Base-by-base conservation (phyloP, 805 yeast species). In the Martiniozyma abietophila region DNA sequence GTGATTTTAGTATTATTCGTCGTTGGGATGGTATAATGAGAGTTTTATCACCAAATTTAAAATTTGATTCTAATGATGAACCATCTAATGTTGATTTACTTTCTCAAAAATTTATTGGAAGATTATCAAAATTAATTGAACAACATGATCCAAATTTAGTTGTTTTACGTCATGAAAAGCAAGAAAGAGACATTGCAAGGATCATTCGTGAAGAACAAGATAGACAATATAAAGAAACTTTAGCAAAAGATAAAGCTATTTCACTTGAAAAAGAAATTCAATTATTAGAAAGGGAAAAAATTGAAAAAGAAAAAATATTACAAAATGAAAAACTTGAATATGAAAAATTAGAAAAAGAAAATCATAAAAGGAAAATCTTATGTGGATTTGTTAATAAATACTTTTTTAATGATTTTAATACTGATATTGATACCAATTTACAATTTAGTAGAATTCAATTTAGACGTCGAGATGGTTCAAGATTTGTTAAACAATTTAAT, bases 161-260 rank as follows among this genome's bases (percentile, higher is more conserved):
- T 1, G 59, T 71, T 5, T 80, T 77, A 33, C 62, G 80, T 40
- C 55, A 62, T 5, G 89, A 80, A 47, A 67, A 68, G 32, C 66
- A 74, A 37, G 83, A 80, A 39, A 58, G 74, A 32, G 71, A 69
- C 28, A 54, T 68, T 41, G 65, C 77, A 23, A 73, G 85, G 47
- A 58, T 69, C 19, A 57, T 81, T 14, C 67, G 74, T 43, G 68
- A 71, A 44, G 67, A 73, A 42, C 92, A 81, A 52, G 85, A 80
- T 44, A 58, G 62, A 31, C 84, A 83, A 14, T 82, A 74, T 48
- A 67, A 73, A 43, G 69, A 65, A 40, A 74, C 85, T 0, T 56
- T 81, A 32, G 57, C 66, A 23, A 63, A 60, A 30, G 92, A 82
- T 54, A 65, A 61, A 43, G 44, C 64, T 27, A 75, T 77, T 47